Evolutionary conservation across 805 yeast species (phyloP), one percentile per base, ranked within the genome.

Genomic region (Yamadazyma paraphyllophila): DNA sequence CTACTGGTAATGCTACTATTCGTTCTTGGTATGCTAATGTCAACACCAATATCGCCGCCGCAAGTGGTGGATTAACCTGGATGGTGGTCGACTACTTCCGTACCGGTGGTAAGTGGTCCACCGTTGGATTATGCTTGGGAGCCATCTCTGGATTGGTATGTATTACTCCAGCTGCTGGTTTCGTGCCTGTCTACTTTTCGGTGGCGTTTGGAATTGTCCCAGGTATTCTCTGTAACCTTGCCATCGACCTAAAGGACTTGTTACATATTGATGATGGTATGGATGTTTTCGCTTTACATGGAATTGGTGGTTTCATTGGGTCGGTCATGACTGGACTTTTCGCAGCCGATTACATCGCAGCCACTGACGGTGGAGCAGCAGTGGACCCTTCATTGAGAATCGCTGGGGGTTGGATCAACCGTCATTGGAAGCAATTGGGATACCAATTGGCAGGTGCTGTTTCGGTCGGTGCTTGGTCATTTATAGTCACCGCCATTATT

Each of bases 91-190:
- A 94, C 70, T 87, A 80, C 69, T 80, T 84, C 68, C 74, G 96
- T 76, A 81, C 84, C 47, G 92, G 94, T 48, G 85, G 84, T 47
- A 87, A 88, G 62, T 89, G 95, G 92, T 88, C 96, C 46, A 83
- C 96, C 24, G 90, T 89, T 44, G 97, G 97, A 53, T 77, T 92
- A 66, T 90, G 98, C 68, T 84, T 90, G 43, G 99, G 99, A 60
- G 85, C 90, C 49, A 81, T 94, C 63, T 86, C 96, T 29, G 99
- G 98, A 52, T 78, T 92, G 51, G 97, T 94, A 40, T 94, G 94
- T 61, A 84, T 92, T 52, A 92, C 98, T 2, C 98, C 99, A 39
- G 97, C 92, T 52, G 97, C 98, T 15, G 98, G 97, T 52, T 91
- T 74, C 62, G 96, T 92, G 41, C 97, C 97, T 46, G 82, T 92